Conservation (phyloP, 1,139 yeast species). For the Meyerozyma sp. region DNA sequence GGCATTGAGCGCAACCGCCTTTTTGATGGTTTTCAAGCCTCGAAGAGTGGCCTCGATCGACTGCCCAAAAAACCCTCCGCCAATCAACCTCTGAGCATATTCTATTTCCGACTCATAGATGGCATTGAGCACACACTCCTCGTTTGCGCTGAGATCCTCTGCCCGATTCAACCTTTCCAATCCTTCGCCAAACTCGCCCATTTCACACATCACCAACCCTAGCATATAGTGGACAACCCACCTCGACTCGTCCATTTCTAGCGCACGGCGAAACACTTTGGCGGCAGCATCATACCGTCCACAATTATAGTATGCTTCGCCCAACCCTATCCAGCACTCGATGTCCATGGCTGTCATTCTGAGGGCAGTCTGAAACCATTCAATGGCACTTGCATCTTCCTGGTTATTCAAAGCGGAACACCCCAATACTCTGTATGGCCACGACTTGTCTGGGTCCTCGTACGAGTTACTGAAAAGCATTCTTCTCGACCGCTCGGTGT, state of each 20-base stretch:
- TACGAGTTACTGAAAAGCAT: slow-evolving; percentile 34
- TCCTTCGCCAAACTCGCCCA: slow-evolving; percentile 36
- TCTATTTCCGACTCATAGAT: slow-evolving; percentile 53
- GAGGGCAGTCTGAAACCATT: slow-evolving; percentile 82
- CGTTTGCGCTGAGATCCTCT: slow-evolving; percentile 37
- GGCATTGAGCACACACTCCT: slow-evolving; percentile 53
- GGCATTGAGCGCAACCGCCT: slow-evolving; percentile 31
- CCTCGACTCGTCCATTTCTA: slow-evolving; percentile 34
- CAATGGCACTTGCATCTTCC: slow-evolving; percentile 76
- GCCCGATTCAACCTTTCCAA: slow-evolving; percentile 32
- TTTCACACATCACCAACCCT: slow-evolving; percentile 53
- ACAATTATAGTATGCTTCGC: slow-evolving; percentile 83
- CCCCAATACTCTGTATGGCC: slow-evolving; percentile 92
- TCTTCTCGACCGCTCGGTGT: slow-evolving; percentile 57
- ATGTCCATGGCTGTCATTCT: slow-evolving; percentile 62
- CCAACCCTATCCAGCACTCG: slow-evolving; percentile 89
- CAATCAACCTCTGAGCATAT: slow-evolving; percentile 48
- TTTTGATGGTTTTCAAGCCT: slow-evolving; percentile 47
- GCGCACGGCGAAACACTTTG: slow-evolving; percentile 71
- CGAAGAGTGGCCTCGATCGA: slow-evolving; percentile 34
- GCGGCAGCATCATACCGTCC: slow-evolving; percentile 85
- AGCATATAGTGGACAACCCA: slow-evolving; percentile 65
- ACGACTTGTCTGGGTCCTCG: slow-evolving; percentile 37
- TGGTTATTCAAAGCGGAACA: slow-evolving; percentile 68
- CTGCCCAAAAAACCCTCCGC: slow-evolving; percentile 63